These are phyloP conservation scores for Pisolithus marmoratus DNA, from an alignment of 768 basidiomycete species.

Conservation along the genomic window DNA sequence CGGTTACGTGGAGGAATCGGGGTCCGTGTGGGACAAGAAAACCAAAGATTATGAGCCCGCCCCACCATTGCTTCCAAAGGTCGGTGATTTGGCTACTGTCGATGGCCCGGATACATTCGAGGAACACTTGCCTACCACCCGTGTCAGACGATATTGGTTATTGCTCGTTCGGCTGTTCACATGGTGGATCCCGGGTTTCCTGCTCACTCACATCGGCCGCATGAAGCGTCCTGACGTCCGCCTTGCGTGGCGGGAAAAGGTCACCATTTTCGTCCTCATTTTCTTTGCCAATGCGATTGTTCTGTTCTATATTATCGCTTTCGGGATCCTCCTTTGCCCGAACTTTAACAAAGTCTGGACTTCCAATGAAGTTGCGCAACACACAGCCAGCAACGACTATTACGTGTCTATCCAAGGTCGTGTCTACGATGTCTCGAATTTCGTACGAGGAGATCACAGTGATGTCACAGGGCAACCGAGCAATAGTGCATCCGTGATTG, in stretches of 20 bases:
- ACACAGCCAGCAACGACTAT: slow-evolving; percentile 46
- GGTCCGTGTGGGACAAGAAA: slow-evolving; percentile 43
- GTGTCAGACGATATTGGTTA: slow-evolving; percentile 55
- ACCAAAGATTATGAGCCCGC: slow-evolving; percentile 22
- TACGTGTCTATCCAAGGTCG: slow-evolving; percentile 60
- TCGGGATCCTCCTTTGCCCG: slow-evolving; percentile 58
- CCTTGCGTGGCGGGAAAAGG: slow-evolving; percentile 66
- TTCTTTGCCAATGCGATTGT: slow-evolving; percentile 46
- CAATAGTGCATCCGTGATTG: slow-evolving; percentile 41
- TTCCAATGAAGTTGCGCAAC: slow-evolving; percentile 41
- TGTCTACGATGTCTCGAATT: slow-evolving; percentile 58
- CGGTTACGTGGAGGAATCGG: slow-evolving; percentile 31
- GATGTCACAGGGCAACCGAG: slow-evolving; percentile 51
- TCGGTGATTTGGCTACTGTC: slow-evolving; percentile 32
- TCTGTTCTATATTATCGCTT: slow-evolving; percentile 63
- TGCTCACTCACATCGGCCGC: slow-evolving; percentile 44
- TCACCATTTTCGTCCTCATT: slow-evolving; percentile 60
- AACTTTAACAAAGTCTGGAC: slow-evolving; percentile 58
- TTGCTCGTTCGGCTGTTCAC: slow-evolving; percentile 48
- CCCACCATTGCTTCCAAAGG: slow-evolving; percentile 32
- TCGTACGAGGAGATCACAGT: slow-evolving; percentile 56
- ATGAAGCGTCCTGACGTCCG: slow-evolving; percentile 67
- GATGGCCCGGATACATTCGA: slow-evolving; percentile 46
- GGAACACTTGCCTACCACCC: slow-evolving; percentile 48
- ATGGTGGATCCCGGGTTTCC: slow-evolving; percentile 50